Evolutionary conservation across 371 early-diverging fungal genomes (phyloP), one percentile per base, ranked within the genome.

Genomic region (Mortierella sp.): DNA sequence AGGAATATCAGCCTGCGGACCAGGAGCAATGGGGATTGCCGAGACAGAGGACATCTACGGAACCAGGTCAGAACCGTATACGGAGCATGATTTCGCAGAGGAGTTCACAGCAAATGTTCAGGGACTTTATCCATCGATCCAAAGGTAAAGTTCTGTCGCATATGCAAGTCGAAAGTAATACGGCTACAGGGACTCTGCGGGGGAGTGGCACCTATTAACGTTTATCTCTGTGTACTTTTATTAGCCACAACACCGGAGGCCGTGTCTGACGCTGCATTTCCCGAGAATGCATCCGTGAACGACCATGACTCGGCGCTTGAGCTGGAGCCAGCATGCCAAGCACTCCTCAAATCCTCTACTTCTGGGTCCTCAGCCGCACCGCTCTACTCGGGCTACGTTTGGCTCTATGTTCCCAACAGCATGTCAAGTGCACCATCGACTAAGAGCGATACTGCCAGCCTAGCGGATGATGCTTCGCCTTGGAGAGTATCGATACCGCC

Each of bases 341-440:
- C 48, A 2, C 54, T 70, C 6, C 56, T 64, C 9, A 51, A 47
- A 17, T 17, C 48, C 1, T 47, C 70, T 7, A 42, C 21, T 19
- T 12, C 54, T 24, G 32, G 60, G 24, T 53, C 52, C 1, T 53
- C 64, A 4, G 49, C 37, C 19, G 30, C 73, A 19, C 60, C 51
- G 2, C 43, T 67, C 9, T 73, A 65, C 31, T 62, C 63, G 1
- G 76, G 76, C 41, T 61, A 69, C 24, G 44, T 75, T 6, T 75
- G 76, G 76, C 64, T 75, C 23, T 75, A 75, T 24, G 42, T 75
- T 14, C 69, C 64, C 2, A 63, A 69, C 31, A 50, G 32, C 23
- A 8, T 26, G 12, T 19, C 19, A 42, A 50, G 28, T 19, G 27
- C 23, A 19, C 11, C 32, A 7, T 27, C 8, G n/a, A 51, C 17